phyloP scores from a whole-genome alignment of 2,329 filamentous ascomycete species.

The Aspergillus sclerotialis region DNA sequence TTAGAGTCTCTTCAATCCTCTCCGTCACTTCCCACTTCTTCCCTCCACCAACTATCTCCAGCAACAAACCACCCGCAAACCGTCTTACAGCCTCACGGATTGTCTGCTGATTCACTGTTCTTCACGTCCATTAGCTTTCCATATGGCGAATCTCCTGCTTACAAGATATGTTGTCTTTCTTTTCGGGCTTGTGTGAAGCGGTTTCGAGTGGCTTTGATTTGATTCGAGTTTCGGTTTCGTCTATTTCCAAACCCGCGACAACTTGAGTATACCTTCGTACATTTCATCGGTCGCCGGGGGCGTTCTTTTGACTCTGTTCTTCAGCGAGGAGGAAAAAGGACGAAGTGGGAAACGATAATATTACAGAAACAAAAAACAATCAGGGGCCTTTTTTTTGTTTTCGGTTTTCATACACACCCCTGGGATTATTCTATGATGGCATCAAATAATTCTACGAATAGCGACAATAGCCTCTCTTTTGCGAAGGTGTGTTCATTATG shows the following conservation, averaged over 20 bases:
- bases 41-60: not conserved
- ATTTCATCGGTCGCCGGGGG: conserved; percentile 14
- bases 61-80: too few relatives aligned
- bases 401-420: conserved; percentile 3
- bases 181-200: conserved; percentile 37
- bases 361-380: too few relatives aligned
- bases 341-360: conserved; percentile 1
- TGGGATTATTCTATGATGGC: conserved; percentile 21
- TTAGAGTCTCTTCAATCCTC: too few relatives aligned
- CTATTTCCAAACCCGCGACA: conserved; percentile 15
- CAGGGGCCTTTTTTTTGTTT: too few relatives aligned
- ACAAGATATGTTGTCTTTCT: conserved; percentile 40
- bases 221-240: conserved; percentile 23
- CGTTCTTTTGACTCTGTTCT: conserved; percentile 10
- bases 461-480: conserved; percentile 54
- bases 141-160: conserved; percentile 35
- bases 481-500: conserved; percentile 55
- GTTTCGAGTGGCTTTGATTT: conserved; percentile 31
- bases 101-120: too few relatives aligned
- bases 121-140: conserved; percentile 22
- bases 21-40: not conserved
- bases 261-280: conserved; percentile 12
- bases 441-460: conserved; percentile 21
- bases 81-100: too few relatives aligned
- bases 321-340: conserved; percentile 6